Conservation (phyloP, 768 basidiomycete genomes). For the Mycena crocata region DNA sequence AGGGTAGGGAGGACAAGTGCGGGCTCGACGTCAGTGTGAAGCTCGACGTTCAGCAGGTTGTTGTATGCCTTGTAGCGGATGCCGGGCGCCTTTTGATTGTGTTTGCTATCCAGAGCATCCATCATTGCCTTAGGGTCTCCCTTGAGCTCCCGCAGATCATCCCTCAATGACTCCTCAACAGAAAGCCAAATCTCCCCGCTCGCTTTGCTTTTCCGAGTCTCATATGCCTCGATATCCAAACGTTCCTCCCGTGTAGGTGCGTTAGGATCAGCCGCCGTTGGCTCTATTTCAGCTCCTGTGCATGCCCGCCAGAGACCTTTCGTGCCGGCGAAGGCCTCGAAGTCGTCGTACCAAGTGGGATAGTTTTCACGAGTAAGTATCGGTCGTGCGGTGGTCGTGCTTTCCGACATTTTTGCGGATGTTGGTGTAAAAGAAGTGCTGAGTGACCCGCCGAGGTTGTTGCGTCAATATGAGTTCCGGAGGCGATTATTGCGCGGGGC, state of each 20-base stretch:
- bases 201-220: constrained; percentile 6
- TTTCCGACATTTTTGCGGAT: constrained; percentile 2
- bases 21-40: constrained; percentile 6
- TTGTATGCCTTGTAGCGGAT: constrained; percentile 17
- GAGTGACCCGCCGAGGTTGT: neutral
- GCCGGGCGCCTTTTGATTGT: constrained; percentile 18
- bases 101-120: constrained; percentile 1
- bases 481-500: constrained; percentile 18
- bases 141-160: constrained; percentile 1
- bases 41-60: constrained; percentile 5
- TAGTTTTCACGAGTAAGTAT: constrained; percentile 1
- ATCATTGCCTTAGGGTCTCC: constrained; percentile 7
- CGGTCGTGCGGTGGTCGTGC: neutral
- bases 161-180: constrained; percentile 14
- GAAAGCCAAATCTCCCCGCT: constrained; percentile 8
- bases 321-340: constrained; percentile 4
- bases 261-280: neutral
- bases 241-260: constrained; percentile 10
- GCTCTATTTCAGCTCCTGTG: neutral
- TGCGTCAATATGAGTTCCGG: neutral
- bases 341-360: constrained; percentile 1
- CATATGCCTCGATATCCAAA: constrained; percentile 4
- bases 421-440: neutral
- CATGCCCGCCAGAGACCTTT: constrained; percentile 15
- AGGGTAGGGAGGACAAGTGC: constrained; percentile 5